Percentiles rank a stretch among this genome's conserved stretches.
Conservation (phyloP, 768 basidiomycete species). For the Psilocybe tampanensis region DNA sequence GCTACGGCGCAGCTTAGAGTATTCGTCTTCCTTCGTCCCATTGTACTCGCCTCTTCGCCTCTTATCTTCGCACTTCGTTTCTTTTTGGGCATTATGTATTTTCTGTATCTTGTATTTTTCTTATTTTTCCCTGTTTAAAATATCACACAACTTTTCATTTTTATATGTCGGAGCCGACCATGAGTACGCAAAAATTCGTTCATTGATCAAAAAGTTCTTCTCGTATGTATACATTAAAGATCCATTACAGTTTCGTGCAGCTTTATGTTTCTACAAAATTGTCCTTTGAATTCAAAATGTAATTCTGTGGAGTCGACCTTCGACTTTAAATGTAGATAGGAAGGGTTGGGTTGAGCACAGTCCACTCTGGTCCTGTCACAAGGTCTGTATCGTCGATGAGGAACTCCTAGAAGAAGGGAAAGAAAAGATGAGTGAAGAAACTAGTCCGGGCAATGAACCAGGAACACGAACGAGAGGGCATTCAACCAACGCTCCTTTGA, state of each 20-base stretch:
- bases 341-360: constrained; percentile 71
- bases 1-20: constrained; percentile 14
- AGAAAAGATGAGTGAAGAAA: constrained; percentile 8
- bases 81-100: background rate
- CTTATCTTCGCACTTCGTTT: background rate
- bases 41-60: background rate
- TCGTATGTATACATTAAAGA: no score
- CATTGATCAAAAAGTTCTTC: no score
- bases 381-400: constrained; percentile 79
- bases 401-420: constrained; percentile 80
- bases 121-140: background rate
- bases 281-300: background rate
- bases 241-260: no score
- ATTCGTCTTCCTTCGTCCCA: background rate
- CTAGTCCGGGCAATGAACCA: background rate
- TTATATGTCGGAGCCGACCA: background rate
- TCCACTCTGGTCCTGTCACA: constrained; percentile 72
- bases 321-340: constrained; percentile 70
- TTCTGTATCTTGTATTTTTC: no score
- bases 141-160: background rate
- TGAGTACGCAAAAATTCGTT: no score
- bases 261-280: no score
- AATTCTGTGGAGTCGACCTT: background rate
- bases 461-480: constrained; percentile 60
- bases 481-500: constrained; percentile 76